These are phyloP conservation scores for Penicillium herquei DNA, from an alignment of 495 filamentous ascomycete species.

Conservation along the genomic window DNA sequence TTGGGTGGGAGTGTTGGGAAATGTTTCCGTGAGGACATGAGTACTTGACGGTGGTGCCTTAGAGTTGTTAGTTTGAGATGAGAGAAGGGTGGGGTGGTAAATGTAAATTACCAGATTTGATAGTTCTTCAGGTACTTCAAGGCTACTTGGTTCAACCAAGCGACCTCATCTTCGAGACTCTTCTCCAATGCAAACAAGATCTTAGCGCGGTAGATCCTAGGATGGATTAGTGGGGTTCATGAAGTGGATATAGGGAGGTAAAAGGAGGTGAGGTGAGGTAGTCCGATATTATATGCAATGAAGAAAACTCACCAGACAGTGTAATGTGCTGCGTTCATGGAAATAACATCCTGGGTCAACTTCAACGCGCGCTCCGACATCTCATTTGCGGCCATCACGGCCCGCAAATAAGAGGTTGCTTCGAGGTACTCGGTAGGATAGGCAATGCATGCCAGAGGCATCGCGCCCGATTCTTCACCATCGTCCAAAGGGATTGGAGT, in stretches of 20 bases:
- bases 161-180: constrained; percentile 68
- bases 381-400: constrained; percentile 88
- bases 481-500: constrained; percentile 82
- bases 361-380: constrained; percentile 71
- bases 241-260: neutral
- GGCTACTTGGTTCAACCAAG: constrained; percentile 81
- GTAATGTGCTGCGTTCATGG: constrained; percentile 94
- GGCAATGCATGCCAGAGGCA: constrained; percentile 81
- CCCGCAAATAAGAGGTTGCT: constrained; percentile 85
- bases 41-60: constrained; percentile 85
- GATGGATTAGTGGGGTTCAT: constrained; percentile 2
- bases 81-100: neutral
- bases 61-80: constrained; percentile 3
- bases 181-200: constrained; percentile 65
- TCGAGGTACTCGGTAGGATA: constrained; percentile 85
- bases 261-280: neutral
- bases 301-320: constrained; percentile 73
- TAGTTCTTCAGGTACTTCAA: constrained; percentile 91
- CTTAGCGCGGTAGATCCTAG: constrained; percentile 80
- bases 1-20: constrained; percentile 55
- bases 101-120: constrained; percentile 74
- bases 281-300: no score
- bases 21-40: constrained; percentile 59
- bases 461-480: constrained; percentile 53
- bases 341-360: constrained; percentile 87